Evolutionary conservation across 148 eudicot species (phyloP), one percentile per base, ranked within the genome.

Genomic region (Rhododendron simsii): DNA sequence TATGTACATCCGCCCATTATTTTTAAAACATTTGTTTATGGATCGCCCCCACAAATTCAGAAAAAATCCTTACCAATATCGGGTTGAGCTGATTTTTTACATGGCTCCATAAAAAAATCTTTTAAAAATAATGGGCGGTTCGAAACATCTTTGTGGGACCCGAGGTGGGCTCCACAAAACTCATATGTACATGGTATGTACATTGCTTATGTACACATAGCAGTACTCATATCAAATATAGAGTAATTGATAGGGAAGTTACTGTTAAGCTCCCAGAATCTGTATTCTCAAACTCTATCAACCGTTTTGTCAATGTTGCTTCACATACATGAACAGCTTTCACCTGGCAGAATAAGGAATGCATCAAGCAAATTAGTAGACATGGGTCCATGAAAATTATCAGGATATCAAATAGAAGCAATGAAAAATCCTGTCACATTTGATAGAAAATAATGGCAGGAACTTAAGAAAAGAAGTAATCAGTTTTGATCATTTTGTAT

Each of bases 291-390:
- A 92, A 92, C 86, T 92, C 94, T 50, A 91, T 90, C 86, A 92
- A 85, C 45, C 94, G 90, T 85, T 90, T 92, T 55, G 91, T 90
- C 89, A 92, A 87, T 50, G 94, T 92, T 51, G 92, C 94, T 91
- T 92, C 94, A 86, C 94, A 92, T 57, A 92, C 85, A 90, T 92
- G 94, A 35, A 92, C 94, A 87, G 88, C 79, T 80, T 82, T 86
- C 39, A 87, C 87, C 94, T 92, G 74, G 51, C 0, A 44, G 39
- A 81, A 33, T 28, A 81, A 9, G 57, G 83, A n/a, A 57, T 14
- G 21, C 44, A 81, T 35, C 26, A 81, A 81, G 63, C 71, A 81
- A 30, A 10, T 33, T 55, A 81, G n/a, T 18, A 55, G 44, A 21
- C 23, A 81, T 18, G 37, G 26, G 26, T 33, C 39, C 45, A 55